Evolutionary conservation across 768 basidiomycete species (phyloP).

Genomic region (Lactifluus volemus): DNA sequence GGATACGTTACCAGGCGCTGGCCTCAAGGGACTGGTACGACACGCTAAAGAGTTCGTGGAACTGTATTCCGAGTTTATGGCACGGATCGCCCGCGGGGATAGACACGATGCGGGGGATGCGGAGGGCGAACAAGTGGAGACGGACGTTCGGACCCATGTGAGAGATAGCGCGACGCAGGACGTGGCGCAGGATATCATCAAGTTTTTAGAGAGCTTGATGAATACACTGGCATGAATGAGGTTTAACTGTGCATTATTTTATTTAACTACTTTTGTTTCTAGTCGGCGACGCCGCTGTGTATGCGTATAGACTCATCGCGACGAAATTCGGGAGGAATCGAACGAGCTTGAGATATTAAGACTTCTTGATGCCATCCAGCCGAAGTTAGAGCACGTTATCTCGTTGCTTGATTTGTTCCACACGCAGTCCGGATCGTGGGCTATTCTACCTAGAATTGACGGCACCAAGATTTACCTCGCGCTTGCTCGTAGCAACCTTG

Average conservation of each 20-base stretch:
- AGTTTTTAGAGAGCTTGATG: slow-evolving; percentile 40
- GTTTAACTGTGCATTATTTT: not conserved
- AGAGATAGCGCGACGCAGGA: slow-evolving; percentile 23
- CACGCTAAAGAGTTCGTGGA: slow-evolving; percentile 34
- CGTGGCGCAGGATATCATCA: slow-evolving; percentile 36
- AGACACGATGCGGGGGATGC: slow-evolving; percentile 13
- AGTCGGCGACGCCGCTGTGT: not conserved
- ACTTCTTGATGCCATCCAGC: too few species aligned
- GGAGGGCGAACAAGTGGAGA: slow-evolving; percentile 9
- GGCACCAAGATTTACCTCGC: too few species aligned
- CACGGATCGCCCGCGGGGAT: slow-evolving; percentile 21
- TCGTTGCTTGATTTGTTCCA: too few species aligned
- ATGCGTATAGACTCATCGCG: not conserved
- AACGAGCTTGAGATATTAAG: too few species aligned
- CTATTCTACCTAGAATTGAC: too few species aligned
- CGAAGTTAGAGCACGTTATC: too few species aligned
- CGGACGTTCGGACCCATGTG: not conserved
- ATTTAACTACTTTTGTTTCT: slow-evolving; percentile 1
- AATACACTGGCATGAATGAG: not conserved
- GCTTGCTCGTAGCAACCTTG: too few species aligned
- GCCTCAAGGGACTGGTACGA: slow-evolving; percentile 28
- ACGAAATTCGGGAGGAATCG: too few species aligned
- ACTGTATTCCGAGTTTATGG: slow-evolving; percentile 32
- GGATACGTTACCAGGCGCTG: slow-evolving; percentile 29
- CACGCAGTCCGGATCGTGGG: too few species aligned